Conservation (phyloP, 257 asterid species). For the Salvia rosmarinus region DNA sequence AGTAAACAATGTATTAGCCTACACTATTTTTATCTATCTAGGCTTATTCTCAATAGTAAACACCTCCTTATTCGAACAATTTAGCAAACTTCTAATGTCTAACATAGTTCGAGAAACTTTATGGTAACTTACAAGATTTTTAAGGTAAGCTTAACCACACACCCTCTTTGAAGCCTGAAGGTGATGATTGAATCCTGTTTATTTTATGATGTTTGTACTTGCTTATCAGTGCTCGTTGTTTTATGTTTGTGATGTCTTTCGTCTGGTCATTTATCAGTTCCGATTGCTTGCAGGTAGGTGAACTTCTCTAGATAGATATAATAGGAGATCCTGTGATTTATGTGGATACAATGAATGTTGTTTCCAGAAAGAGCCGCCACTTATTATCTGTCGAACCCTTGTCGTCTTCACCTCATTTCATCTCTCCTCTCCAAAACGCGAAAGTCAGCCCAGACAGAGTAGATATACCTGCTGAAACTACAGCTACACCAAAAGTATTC, state of each 20-base stretch:
- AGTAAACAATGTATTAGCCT: too few species aligned
- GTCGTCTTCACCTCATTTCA: constrained; percentile 51
- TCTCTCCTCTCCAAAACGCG: constrained; percentile 52
- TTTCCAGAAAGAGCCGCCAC: constrained; percentile 38
- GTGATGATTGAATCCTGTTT: background rate
- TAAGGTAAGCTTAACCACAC: background rate
- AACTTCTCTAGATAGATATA: constrained; percentile 8
- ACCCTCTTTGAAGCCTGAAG: background rate
- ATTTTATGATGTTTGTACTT: constrained; percentile 6
- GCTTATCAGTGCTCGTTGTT: background rate
- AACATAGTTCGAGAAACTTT: background rate
- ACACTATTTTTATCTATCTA: too few species aligned
- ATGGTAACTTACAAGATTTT: background rate
- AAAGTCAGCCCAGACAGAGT: constrained; percentile 24
- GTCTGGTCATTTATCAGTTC: background rate
- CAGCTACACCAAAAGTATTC: constrained; percentile 25
- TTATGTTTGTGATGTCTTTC: background rate
- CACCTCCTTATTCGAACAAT: too few species aligned
- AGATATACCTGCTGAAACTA: constrained; percentile 44
- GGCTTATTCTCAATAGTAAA: too few species aligned
- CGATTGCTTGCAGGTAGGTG: background rate
- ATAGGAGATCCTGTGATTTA: constrained; percentile 14
- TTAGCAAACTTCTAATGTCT: too few species aligned
- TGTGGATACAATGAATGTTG: constrained; percentile 35
- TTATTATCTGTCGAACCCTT: constrained; percentile 41